Evolutionary conservation across 768 basidiomycete species (phyloP).

Genomic region (Leccinum disarticulatum): DNA sequence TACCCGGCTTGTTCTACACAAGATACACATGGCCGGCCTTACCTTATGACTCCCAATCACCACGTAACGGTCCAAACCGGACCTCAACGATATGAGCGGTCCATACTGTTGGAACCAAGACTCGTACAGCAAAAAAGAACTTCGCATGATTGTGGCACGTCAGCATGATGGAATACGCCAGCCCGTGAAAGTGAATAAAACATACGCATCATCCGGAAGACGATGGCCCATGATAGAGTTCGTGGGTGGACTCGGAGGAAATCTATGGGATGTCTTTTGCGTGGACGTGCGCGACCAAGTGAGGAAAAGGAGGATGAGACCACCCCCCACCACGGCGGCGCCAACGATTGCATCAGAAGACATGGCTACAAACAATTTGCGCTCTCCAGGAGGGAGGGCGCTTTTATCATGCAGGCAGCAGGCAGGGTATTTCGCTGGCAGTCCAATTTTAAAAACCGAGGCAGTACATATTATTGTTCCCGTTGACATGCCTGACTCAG

Average conservation of each 20-base stretch:
- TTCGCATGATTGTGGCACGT: background rate
- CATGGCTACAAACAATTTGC: too few relatives aligned
- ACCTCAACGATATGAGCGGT: slow-evolving; percentile 51
- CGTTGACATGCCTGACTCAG: too few relatives aligned
- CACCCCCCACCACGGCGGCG: too few relatives aligned
- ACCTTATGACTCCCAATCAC: slow-evolving; percentile 21
- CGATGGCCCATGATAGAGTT: slow-evolving; percentile 1
- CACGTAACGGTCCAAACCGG: slow-evolving; percentile 34
- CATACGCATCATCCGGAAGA: slow-evolving; percentile 3
- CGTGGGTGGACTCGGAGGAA: slow-evolving; percentile 11
- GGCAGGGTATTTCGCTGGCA: too few relatives aligned
- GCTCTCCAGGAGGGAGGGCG: too few relatives aligned
- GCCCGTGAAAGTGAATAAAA: background rate
- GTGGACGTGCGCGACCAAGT: slow-evolving; percentile 61
- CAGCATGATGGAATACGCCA: too few relatives aligned
- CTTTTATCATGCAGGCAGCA: too few relatives aligned
- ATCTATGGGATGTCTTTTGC: slow-evolving; percentile 29
- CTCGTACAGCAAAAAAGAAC: slow-evolving; percentile 32
- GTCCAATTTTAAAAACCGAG: too few relatives aligned
- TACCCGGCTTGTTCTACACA: background rate
- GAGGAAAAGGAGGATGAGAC: too few relatives aligned
- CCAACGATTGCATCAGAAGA: too few relatives aligned
- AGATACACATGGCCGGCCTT: background rate
- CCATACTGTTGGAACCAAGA: slow-evolving; percentile 58
- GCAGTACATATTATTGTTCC: too few relatives aligned